These are phyloP conservation scores for Citrus inodora DNA, from an alignment of 345 rosid genomes.

Conservation along the genomic window DNA sequence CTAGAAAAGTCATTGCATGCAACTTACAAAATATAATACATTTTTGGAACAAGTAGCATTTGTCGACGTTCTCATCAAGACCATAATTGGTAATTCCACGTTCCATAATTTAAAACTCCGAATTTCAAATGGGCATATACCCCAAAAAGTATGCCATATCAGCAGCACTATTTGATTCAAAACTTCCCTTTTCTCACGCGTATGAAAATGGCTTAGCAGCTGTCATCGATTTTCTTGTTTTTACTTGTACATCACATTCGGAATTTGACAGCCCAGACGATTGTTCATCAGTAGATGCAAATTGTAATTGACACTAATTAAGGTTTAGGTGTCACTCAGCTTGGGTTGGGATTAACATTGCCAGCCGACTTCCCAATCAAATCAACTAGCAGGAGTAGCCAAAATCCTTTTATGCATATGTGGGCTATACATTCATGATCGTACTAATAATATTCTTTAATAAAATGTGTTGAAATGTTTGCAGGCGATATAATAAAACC, in stretches of 20 bases:
- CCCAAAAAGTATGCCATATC: background rate
- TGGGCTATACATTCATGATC: background rate
- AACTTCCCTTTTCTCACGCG: background rate
- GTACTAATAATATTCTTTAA: background rate
- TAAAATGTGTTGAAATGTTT: background rate
- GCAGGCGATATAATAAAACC: background rate
- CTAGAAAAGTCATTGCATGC: too few relatives aligned
- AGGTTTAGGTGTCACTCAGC: too few relatives aligned
- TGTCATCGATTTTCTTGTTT: background rate
- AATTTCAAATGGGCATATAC: background rate
- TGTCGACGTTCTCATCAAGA: background rate
- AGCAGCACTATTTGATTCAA: background rate
- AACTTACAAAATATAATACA: too few relatives aligned
- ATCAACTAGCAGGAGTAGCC: too few relatives aligned
- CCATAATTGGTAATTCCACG: slow-evolving; percentile 3
- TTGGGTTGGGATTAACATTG: too few relatives aligned
- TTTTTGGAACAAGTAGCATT: background rate
- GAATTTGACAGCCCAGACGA: background rate
- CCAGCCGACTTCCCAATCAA: too few relatives aligned
- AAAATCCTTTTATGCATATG: background rate
- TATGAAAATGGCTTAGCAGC: background rate
- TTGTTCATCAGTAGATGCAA: background rate
- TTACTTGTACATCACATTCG: background rate
- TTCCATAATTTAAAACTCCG: background rate
- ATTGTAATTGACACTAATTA: background rate